These are phyloP conservation scores for Xerocomellus intermedius DNA, from an alignment of 768 basidiomycete genomes.

Conservation along the genomic window DNA sequence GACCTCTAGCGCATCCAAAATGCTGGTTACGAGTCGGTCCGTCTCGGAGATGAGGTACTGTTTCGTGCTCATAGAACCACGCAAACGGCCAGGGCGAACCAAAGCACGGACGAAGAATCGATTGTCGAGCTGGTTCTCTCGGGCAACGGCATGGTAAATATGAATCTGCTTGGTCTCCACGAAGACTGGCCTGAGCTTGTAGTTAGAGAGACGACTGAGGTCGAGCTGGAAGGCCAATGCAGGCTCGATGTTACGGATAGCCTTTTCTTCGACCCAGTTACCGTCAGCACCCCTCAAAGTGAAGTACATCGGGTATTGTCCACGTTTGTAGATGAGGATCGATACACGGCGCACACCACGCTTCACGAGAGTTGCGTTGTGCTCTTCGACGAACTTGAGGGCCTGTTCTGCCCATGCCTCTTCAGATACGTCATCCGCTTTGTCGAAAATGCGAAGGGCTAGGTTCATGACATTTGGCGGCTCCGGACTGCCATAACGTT, in stretches of 20 bases:
- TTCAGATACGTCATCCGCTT: constrained; percentile 75
- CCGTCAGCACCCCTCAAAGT: constrained; percentile 77
- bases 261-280: constrained; percentile 89
- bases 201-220: constrained; percentile 93
- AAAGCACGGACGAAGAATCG: constrained; percentile 98
- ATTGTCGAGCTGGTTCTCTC: constrained; percentile 96
- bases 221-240: constrained; percentile 98
- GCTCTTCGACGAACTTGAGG: constrained; percentile 67
- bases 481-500: constrained; percentile 73
- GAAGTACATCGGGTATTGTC: constrained; percentile 92
- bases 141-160: constrained; percentile 93
- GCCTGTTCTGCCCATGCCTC: constrained; percentile 76
- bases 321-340: constrained; percentile 85
- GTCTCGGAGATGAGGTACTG: constrained; percentile 99
- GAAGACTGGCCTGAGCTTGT: constrained; percentile 94
- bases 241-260: constrained; percentile 97
- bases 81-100: constrained; percentile 91
- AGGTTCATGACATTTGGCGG: constrained; percentile 94
- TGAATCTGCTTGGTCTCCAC: constrained; percentile 98
- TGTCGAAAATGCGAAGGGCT: constrained; percentile 84
- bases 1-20: constrained; percentile 93
- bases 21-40: constrained; percentile 90
- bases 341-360: constrained; percentile 92
- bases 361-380: constrained; percentile 54
- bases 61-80: constrained; percentile 90